These are phyloP conservation scores for Synchytrium microbalum DNA, from an alignment of 371 early-diverging fungal genomes.

Conservation along the genomic window DNA sequence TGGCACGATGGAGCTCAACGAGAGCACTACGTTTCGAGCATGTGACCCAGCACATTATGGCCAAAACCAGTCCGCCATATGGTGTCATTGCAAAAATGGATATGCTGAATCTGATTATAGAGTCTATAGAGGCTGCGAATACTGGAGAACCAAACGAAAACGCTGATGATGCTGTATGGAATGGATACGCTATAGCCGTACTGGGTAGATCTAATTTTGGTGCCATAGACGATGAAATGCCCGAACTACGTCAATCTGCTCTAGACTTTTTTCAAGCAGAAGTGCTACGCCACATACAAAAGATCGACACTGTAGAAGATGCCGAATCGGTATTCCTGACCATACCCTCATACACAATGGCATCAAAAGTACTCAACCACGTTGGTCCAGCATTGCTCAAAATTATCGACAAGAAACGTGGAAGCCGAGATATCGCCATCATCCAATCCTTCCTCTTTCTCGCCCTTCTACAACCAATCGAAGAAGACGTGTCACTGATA, in stretches of 20 bases:
- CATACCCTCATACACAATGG: neutral
- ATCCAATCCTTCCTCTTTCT: neutral
- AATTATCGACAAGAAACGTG: neutral
- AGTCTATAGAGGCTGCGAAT: neutral
- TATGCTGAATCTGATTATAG: neutral
- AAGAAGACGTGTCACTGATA: neutral
- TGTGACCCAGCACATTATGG: neutral
- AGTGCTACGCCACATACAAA: neutral
- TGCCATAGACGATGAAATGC: neutral
- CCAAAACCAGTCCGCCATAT: neutral
- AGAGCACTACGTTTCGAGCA: neutral
- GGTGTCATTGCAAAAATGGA: neutral
- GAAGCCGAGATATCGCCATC: neutral
- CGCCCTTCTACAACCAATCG: neutral
- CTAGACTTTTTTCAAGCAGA: neutral
- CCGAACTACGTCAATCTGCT: neutral
- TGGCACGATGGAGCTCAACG: neutral
- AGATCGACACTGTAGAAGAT: neutral
- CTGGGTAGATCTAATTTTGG: neutral
- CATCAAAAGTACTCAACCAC: neutral
- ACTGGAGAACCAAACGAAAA: neutral
- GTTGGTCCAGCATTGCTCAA: neutral
- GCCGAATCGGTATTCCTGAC: neutral
- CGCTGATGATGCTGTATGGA: neutral
- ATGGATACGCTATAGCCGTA: neutral